Conservation (phyloP, 495 filamentous ascomycete genomes). For the Jackrogersella multiformis region DNA sequence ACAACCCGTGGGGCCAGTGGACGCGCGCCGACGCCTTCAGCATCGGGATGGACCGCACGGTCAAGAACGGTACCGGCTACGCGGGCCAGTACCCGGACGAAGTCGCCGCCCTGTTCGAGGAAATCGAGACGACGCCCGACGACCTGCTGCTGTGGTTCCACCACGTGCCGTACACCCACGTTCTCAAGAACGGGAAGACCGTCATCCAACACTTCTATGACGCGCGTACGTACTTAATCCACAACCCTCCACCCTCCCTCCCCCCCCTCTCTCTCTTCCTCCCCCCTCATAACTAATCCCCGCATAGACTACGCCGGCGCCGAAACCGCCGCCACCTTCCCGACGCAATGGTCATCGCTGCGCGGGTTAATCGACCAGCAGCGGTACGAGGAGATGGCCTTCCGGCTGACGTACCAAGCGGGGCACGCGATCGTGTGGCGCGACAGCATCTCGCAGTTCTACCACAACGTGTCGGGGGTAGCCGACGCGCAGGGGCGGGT, state of each 20-base stretch:
- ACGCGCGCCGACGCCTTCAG: slow-evolving; percentile 66
- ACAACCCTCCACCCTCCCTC: neutral
- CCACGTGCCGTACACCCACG: slow-evolving; percentile 74
- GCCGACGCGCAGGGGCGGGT: slow-evolving; percentile 64
- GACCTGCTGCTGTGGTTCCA: slow-evolving; percentile 79
- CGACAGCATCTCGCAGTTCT: slow-evolving; percentile 70
- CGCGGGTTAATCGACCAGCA: slow-evolving; percentile 66
- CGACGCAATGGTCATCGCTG: slow-evolving; percentile 62
- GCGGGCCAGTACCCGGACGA: slow-evolving; percentile 72
- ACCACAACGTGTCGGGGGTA: slow-evolving; percentile 67
- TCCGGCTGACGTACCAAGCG: slow-evolving; percentile 69
- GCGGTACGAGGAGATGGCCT: slow-evolving; percentile 66
- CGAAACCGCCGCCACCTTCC: slow-evolving; percentile 67
- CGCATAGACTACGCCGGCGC: slow-evolving; percentile 65
- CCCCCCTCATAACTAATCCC: neutral
- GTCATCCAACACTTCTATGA: slow-evolving; percentile 84
- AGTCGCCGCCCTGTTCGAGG: slow-evolving; percentile 65
- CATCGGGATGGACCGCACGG: slow-evolving; percentile 80
- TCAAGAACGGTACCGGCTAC: slow-evolving; percentile 70
- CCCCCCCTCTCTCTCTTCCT: neutral
- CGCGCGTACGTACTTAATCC: slow-evolving; percentile 49
- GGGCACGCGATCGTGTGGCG: slow-evolving; percentile 77
- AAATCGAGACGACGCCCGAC: slow-evolving; percentile 71
- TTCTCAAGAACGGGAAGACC: slow-evolving; percentile 69
- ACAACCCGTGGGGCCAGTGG: slow-evolving; percentile 78